phyloP scores from a whole-genome alignment of 169 alveolate genomes.

The Hepatocystis sp. region DNA sequence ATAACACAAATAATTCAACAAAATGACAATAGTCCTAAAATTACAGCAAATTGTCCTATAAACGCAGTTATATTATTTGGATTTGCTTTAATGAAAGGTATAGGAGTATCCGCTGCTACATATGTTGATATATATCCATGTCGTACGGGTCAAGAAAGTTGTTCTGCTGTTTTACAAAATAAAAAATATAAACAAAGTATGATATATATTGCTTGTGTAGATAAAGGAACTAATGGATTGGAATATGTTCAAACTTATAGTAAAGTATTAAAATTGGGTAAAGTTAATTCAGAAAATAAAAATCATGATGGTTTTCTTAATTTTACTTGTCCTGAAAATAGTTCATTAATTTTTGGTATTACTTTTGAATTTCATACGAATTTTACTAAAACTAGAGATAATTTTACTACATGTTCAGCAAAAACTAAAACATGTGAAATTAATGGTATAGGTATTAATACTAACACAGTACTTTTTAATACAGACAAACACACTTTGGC shows the following conservation, averaged over 20 bases:
- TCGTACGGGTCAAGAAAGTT: constrained; percentile 77
- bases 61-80: constrained; percentile 77
- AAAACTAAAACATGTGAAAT: constrained; percentile 33
- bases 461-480: constrained; percentile 26
- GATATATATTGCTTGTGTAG: constrained; percentile 74
- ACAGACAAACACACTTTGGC: constrained; percentile 54
- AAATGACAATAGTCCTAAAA: constrained; percentile 73
- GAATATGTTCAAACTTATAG: constrained; percentile 68
- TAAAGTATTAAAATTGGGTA: constrained; percentile 46
- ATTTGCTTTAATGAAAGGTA: constrained; percentile 76
- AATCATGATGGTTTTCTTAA: constrained; percentile 39
- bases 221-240: constrained; percentile 63
- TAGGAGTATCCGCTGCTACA: constrained; percentile 77
- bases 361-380: constrained; percentile 74
- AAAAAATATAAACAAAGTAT: constrained; percentile 70
- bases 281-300: constrained; percentile 19
- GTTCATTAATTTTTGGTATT: constrained; percentile 57
- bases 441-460: constrained; percentile 46
- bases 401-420: constrained; percentile 42
- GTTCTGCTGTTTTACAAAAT: constrained; percentile 72
- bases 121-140: constrained; percentile 77
- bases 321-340: constrained; percentile 70
- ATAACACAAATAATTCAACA: constrained; percentile 83
- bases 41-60: constrained; percentile 80
- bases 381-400: constrained; percentile 44